Evolutionary conservation across 768 basidiomycete genomes (phyloP).

Genomic region (Rhodotorula sphaerocarpa): DNA sequence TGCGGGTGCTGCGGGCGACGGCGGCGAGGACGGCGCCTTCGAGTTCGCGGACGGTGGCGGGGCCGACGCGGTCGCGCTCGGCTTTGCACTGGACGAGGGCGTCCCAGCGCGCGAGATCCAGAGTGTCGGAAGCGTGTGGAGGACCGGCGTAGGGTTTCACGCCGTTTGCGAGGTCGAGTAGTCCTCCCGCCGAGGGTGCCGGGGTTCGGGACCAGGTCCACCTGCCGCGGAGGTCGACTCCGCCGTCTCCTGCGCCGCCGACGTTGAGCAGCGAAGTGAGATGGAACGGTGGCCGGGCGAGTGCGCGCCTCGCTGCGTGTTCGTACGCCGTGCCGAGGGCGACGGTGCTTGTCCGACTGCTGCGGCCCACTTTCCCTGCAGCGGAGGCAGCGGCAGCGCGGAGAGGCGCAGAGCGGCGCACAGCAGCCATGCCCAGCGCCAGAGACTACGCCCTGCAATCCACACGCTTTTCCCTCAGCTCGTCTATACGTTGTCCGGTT

Average conservation of each 20-base stretch:
- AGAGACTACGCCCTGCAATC: too few relatives aligned
- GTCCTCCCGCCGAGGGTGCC: neutral
- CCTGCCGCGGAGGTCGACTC: conserved; percentile 18
- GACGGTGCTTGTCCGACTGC: neutral
- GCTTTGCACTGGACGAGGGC: conserved; percentile 30
- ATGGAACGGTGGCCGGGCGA: neutral
- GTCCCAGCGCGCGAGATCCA: too few relatives aligned
- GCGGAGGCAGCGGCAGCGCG: neutral
- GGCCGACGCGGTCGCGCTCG: neutral
- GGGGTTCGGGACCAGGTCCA: neutral
- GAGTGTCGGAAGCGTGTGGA: too few relatives aligned
- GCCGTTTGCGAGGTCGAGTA: neutral
- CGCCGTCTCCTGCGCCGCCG: conserved; percentile 18
- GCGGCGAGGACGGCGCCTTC: conserved; percentile 10
- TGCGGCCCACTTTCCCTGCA: too few relatives aligned
- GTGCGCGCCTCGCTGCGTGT: neutral
- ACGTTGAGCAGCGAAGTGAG: neutral
- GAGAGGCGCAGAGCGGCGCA: too few relatives aligned
- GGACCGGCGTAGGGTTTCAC: neutral
- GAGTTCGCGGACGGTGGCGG: conserved; percentile 16
- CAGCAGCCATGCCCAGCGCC: too few relatives aligned
- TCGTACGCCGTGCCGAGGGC: conserved; percentile 27
- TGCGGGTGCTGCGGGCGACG: neutral
- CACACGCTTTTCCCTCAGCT: too few relatives aligned
- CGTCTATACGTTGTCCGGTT: too few relatives aligned